A percentile compares a stretch with the other conserved stretches of the same genome.
Conservation (phyloP, 164 flowering plant genomes). For the Nelumbo lutea region DNA sequence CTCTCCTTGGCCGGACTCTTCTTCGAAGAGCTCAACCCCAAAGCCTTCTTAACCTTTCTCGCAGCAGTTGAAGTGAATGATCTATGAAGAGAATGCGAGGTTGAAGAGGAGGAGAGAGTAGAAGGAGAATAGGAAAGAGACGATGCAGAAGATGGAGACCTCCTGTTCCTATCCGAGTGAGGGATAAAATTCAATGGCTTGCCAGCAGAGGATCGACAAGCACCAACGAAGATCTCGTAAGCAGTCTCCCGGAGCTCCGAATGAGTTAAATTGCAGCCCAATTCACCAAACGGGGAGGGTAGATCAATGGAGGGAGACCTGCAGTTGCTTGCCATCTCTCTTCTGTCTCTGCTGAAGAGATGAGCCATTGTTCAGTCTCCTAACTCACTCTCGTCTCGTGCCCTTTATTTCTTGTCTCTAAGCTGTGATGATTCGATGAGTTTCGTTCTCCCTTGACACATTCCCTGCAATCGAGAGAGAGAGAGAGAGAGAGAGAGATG, state of each 20-base stretch:
- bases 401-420: not conserved
- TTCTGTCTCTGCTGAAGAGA: constrained; percentile 68
- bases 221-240: constrained; percentile 79
- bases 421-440: too few relatives aligned
- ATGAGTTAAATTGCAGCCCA: constrained; percentile 44
- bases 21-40: constrained; percentile 45
- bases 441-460: not conserved
- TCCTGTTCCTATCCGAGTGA: constrained; percentile 20
- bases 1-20: constrained; percentile 21
- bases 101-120: constrained; percentile 12
- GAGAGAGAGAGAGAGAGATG: too few relatives aligned
- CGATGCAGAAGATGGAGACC: constrained; percentile 14
- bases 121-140: constrained; percentile 2
- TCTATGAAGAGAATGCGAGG: constrained; percentile 46
- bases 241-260: constrained; percentile 74
- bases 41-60: constrained; percentile 72
- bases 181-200: constrained; percentile 56
- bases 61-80: constrained; percentile 66
- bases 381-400: not conserved
- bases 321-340: constrained; percentile 24
- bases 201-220: constrained; percentile 63
- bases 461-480: not conserved
- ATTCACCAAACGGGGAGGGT: constrained; percentile 61
- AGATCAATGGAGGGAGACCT: constrained; percentile 26
- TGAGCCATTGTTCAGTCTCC: constrained; percentile 43